Evolutionary conservation across 2,329 filamentous ascomycete genomes (phyloP).

Genomic region (Anthostomella pinea): DNA sequence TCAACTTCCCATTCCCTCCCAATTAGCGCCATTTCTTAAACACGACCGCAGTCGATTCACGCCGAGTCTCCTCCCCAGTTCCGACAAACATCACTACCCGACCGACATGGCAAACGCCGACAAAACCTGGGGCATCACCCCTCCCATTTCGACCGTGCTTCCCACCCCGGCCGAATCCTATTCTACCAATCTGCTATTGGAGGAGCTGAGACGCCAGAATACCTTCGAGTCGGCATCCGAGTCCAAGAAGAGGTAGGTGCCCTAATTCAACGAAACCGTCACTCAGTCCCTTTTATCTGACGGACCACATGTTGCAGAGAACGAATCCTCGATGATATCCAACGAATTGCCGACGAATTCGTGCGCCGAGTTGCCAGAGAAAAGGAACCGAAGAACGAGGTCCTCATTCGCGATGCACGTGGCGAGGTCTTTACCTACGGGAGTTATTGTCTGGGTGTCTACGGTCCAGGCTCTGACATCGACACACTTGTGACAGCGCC

Average conservation of each 20-base stretch:
- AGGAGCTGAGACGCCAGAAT: constrained; percentile 83
- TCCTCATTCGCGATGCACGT: constrained; percentile 77
- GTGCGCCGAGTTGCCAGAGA: constrained; percentile 75
- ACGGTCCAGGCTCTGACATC: constrained; percentile 94
- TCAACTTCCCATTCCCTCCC: too few species aligned
- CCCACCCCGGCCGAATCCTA: constrained; percentile 76
- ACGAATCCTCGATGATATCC: constrained; percentile 71
- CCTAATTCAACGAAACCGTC: constrained; percentile 17
- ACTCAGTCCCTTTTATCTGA: constrained; percentile 34
- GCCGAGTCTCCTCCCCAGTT: too few species aligned
- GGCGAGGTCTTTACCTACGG: constrained; percentile 96
- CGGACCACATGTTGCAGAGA: constrained; percentile 46
- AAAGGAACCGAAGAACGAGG: constrained; percentile 69
- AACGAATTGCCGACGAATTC: constrained; percentile 80
- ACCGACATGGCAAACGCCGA: constrained; percentile 27
- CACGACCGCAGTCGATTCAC: too few species aligned
- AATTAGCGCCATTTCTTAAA: too few species aligned
- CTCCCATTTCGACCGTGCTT: constrained; percentile 73
- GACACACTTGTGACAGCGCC: constrained; percentile 92
- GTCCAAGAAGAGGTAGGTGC: constrained; percentile 70
- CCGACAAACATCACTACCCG: background rate
- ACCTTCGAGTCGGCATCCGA: constrained; percentile 86
- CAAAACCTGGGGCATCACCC: constrained; percentile 64
- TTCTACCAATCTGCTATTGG: constrained; percentile 74
- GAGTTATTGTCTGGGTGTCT: constrained; percentile 91